phyloP scores from a whole-genome alignment of 495 filamentous ascomycete species.

The Penicillium samsonianum region DNA sequence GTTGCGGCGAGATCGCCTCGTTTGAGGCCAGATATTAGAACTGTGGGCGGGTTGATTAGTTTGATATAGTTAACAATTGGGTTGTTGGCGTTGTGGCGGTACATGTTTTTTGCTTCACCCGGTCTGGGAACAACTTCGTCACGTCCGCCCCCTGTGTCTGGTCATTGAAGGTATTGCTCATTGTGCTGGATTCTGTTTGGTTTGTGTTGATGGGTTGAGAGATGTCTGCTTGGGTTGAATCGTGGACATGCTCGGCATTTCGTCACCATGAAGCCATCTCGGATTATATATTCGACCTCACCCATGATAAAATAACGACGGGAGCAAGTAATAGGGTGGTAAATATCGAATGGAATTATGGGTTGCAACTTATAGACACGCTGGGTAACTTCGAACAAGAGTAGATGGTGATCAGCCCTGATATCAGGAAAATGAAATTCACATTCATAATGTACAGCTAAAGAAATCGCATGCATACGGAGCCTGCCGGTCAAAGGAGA shows the following conservation, averaged over 20 bases:
- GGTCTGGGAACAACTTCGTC: conserved; percentile 36
- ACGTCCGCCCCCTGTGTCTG: conserved; percentile 37
- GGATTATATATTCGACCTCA: background rate
- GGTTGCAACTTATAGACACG: background rate
- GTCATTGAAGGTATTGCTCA: conserved; percentile 18
- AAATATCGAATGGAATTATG: background rate
- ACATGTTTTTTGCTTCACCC: conserved; percentile 45
- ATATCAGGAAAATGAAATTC: conserved; percentile 2
- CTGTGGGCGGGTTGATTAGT: conserved; percentile 10
- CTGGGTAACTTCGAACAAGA: background rate
- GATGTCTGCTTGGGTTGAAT: background rate
- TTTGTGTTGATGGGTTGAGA: background rate
- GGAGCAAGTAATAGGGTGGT: background rate
- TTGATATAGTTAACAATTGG: conserved; percentile 9
- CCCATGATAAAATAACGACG: background rate
- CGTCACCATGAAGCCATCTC: conserved; percentile 13
- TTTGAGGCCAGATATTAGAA: conserved; percentile 21
- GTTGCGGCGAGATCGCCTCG: conserved; percentile 20
- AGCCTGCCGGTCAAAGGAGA: conserved; percentile 21
- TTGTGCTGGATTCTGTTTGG: conserved; percentile 3
- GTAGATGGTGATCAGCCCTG: background rate
- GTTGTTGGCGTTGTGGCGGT: background rate
- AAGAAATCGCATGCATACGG: conserved; percentile 12
- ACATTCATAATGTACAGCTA: conserved; percentile 15
- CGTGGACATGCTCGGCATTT: background rate